Percentiles rank a stretch among this genome's conserved stretches.
Evolutionary conservation across 1,139 yeast species (phyloP).

Genomic region (Candida albicans): DNA sequence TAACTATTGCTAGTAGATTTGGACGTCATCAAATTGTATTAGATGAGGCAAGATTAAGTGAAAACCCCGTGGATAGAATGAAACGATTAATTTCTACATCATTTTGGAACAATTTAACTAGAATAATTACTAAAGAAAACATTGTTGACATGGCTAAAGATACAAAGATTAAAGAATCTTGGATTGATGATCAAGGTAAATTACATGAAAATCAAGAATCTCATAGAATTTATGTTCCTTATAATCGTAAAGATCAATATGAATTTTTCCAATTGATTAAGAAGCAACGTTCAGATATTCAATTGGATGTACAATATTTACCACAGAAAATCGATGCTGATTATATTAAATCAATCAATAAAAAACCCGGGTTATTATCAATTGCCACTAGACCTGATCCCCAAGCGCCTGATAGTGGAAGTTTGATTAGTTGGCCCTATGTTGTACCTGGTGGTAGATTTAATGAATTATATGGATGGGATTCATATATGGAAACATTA

Average conservation of each 20-base stretch:
- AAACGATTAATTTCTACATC: conserved; percentile 71
- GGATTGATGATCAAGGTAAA: conserved; percentile 37
- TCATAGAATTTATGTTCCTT: conserved; percentile 81
- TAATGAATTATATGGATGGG: conserved; percentile 98
- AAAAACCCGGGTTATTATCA: conserved; percentile 84
- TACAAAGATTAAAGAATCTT: conserved; percentile 68
- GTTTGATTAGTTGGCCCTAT: conserved; percentile 73
- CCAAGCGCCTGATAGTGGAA: conserved; percentile 44
- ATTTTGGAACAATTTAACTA: conserved; percentile 81
- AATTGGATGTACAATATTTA: conserved; percentile 74
- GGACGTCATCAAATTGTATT: conserved; percentile 77
- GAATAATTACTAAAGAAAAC: conserved; percentile 63
- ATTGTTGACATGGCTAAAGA: conserved; percentile 76
- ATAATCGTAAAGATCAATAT: conserved; percentile 66
- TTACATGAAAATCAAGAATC: conserved; percentile 33
- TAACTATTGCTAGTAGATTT: conserved; percentile 79
- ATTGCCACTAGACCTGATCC: conserved; percentile 63
- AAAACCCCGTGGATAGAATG: conserved; percentile 82
- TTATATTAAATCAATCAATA: conserved; percentile 75
- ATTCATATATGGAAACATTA: conserved; percentile 87
- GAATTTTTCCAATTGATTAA: conserved; percentile 64
- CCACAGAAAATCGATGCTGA: conserved; percentile 61
- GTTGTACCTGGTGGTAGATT: conserved; percentile 98
- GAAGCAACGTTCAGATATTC: conserved; percentile 52
- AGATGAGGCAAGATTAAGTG: conserved; percentile 82